These are phyloP conservation scores for Lentinus tigrinus DNA, from an alignment of 768 basidiomycete genomes.

Conservation along the genomic window DNA sequence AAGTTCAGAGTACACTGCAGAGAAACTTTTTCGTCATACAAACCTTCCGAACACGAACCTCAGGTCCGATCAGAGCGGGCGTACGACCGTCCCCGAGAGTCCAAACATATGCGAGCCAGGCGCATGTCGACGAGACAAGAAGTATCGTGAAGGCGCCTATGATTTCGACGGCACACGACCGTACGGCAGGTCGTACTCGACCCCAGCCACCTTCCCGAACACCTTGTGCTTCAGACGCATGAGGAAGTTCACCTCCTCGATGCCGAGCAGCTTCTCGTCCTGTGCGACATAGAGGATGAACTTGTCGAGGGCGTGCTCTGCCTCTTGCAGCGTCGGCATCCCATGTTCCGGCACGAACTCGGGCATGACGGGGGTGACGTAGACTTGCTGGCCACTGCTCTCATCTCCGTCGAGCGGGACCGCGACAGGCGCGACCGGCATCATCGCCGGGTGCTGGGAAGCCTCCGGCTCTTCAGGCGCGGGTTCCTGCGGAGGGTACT, in stretches of 20 bases:
- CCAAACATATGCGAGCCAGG: neutral
- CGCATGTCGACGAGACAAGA: neutral
- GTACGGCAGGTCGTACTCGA: constrained; percentile 4
- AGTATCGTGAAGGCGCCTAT: neutral
- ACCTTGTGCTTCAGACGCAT: constrained; percentile 50
- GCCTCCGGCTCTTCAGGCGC: neutral
- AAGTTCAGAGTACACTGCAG: constrained; percentile 18
- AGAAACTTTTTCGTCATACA: constrained; percentile 22
- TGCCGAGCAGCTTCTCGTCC: constrained; percentile 30
- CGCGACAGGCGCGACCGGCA: neutral
- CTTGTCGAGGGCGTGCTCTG: constrained; percentile 53
- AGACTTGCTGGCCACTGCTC: constrained; percentile 5
- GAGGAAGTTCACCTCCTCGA: constrained; percentile 42
- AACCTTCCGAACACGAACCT: constrained; percentile 3
- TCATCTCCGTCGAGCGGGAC: constrained; percentile 3
- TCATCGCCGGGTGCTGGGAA: neutral
- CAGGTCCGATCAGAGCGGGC: neutral
- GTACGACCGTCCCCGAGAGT: neutral
- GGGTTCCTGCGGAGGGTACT: neutral
- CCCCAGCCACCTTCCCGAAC: constrained; percentile 24
- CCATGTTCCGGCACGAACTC: neutral
- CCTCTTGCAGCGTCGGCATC: constrained; percentile 44
- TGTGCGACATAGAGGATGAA: constrained; percentile 54
- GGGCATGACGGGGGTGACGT: constrained; percentile 10
- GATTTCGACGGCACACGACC: neutral